A percentile compares a stretch with the other conserved stretches of the same genome.
Conservation (phyloP, 164 flowering plant genomes). For the Protea cynaroides region DNA sequence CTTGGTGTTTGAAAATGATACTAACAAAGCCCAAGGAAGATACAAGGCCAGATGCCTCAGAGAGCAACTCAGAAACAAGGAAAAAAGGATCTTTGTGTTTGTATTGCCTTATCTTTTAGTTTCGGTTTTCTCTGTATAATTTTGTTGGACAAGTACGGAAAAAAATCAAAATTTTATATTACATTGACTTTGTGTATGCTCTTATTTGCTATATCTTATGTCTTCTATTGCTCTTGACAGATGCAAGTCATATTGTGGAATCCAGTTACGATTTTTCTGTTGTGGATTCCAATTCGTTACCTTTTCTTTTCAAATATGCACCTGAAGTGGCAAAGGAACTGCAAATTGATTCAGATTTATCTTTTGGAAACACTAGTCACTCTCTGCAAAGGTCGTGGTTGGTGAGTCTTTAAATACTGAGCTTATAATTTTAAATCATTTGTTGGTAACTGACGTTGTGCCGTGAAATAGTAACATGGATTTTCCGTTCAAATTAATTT, state of each 20-base stretch:
- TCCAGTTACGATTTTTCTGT: slow-evolving; percentile 76
- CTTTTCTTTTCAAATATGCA: slow-evolving; percentile 72
- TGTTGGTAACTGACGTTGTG: neutral
- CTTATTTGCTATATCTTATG: slow-evolving; percentile 6
- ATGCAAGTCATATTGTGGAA: slow-evolving; percentile 37
- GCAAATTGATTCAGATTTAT: slow-evolving; percentile 37
- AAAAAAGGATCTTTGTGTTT: neutral
- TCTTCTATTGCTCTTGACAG: slow-evolving; percentile 34
- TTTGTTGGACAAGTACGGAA: too few species aligned
- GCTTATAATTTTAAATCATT: neutral
- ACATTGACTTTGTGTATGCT: neutral
- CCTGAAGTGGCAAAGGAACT: slow-evolving; percentile 72
- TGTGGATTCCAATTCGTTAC: slow-evolving; percentile 80
- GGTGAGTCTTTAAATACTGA: slow-evolving; percentile 37
- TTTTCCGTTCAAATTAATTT: neutral
- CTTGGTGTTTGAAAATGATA: too few species aligned
- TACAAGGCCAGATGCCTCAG: too few species aligned
- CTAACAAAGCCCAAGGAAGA: too few species aligned
- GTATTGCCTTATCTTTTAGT: neutral
- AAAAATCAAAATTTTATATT: too few species aligned
- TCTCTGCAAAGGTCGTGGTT: slow-evolving; percentile 47
- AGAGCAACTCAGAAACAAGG: too few species aligned
- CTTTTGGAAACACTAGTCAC: slow-evolving; percentile 28
- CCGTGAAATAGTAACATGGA: neutral
- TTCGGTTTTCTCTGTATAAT: neutral